Conservation (phyloP, 805 yeast species). For the Blastobotrys mokoenaii region DNA sequence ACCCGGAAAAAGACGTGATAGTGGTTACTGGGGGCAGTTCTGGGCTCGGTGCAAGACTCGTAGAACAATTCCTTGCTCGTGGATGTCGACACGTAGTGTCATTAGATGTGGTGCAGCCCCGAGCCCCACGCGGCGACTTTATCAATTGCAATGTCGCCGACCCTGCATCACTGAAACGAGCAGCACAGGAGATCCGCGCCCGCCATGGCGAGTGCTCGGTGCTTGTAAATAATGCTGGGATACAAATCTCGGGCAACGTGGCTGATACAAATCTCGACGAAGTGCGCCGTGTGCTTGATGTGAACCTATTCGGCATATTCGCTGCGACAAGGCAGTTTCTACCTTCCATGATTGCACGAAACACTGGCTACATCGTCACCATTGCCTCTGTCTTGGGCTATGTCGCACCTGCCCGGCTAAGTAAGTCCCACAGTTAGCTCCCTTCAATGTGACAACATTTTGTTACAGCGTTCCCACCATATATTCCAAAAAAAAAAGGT, state of each 20-base stretch:
- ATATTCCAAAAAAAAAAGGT: no score
- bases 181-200: constrained; percentile 34
- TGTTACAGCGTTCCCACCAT: no score
- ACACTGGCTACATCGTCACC: constrained; percentile 71
- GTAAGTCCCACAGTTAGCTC: no score
- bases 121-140: constrained; percentile 41
- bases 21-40: constrained; percentile 77
- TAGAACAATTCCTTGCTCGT: constrained; percentile 39
- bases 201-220: constrained; percentile 56
- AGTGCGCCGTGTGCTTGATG: constrained; percentile 52
- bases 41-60: constrained; percentile 63
- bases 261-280: constrained; percentile 47
- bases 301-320: constrained; percentile 65
- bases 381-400: constrained; percentile 81
- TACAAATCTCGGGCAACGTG: constrained; percentile 44
- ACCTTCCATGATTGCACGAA: constrained; percentile 55
- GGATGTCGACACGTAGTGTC: constrained; percentile 33
- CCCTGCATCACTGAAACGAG: constrained; percentile 34
- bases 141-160: constrained; percentile 65
- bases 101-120: constrained; percentile 45
- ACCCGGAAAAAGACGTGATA: constrained; percentile 40
- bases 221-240: constrained; percentile 79
- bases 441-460: no score
- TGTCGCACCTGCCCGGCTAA: constrained; percentile 70
- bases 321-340: constrained; percentile 61